Percentiles rank a stretch among this genome's conserved stretches.
These are phyloP conservation scores for Friedmanniomyces endolithicus DNA, from an alignment of 495 filamentous ascomycete species.

Conservation along the genomic window DNA sequence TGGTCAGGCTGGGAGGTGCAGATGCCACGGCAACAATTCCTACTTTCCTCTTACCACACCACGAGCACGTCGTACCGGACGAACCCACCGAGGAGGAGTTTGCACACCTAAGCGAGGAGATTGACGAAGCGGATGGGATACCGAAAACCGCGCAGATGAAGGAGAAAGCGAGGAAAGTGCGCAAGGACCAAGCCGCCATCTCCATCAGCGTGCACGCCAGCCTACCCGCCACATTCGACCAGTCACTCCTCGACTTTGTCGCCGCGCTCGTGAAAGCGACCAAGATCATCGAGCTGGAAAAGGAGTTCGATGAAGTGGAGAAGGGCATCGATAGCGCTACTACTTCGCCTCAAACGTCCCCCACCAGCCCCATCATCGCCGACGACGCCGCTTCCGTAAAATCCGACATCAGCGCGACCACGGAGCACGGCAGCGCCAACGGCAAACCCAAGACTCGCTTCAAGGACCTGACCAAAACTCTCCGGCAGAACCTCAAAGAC, in stretches of 20 bases:
- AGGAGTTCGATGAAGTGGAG: conserved; percentile 20
- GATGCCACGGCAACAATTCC: conserved; percentile 26
- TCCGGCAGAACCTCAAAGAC: conserved; percentile 8
- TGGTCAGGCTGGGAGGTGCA: conserved; percentile 28
- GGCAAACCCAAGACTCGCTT: background rate
- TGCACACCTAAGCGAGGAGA: conserved; percentile 13
- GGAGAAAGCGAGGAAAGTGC: conserved; percentile 21
- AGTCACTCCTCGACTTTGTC: conserved; percentile 31
- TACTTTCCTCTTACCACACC: conserved; percentile 29
- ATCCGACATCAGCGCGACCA: background rate
- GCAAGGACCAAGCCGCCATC: conserved; percentile 28
- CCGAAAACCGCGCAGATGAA: conserved; percentile 22
- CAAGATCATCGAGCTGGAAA: conserved; percentile 31
- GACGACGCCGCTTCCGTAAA: background rate
- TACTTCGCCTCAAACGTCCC: background rate
- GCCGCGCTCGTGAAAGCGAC: conserved; percentile 33
- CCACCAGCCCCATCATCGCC: background rate
- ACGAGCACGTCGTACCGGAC: conserved; percentile 29
- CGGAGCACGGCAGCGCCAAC: background rate
- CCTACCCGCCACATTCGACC: conserved; percentile 28
- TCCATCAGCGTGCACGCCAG: conserved; percentile 28
- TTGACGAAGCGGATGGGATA: conserved; percentile 23
- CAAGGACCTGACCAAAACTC: conserved; percentile 1
- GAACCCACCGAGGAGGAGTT: conserved; percentile 17
- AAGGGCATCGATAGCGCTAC: background rate